Evolutionary conservation across 352 stramenopile genomes (phyloP), one percentile per base, ranked within the genome.

Genomic region (Globisporangium echinulatum): DNA sequence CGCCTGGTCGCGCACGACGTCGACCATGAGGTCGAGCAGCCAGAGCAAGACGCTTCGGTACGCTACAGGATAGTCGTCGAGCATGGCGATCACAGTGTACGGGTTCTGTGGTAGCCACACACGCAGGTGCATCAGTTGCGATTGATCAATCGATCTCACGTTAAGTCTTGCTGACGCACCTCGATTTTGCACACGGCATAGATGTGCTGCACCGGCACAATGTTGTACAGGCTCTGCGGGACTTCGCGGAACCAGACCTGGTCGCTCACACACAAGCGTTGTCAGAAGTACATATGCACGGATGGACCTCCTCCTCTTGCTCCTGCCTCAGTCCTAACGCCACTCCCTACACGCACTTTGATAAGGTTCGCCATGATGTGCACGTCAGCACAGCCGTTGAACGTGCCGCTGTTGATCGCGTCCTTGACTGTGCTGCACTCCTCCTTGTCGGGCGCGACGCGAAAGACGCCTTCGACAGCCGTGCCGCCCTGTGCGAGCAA

Each of bases 231-330:
- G 42, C 79, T 85, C 33, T 74, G 66, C 13, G 82, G 78, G 0
- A 95, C 71, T n/a, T 95, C 84, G 17, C 85, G 75, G 58, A 94
- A 94, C 72, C 79, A 95, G 33, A 86, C 74, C 79, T 89, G 54
- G 25, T 33, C 7, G 0, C 42, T 4, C 49, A 13, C 3, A 49
- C 53, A 39, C 36, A 8, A 50, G 43, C 19, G 15, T 46, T 8
- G 37, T 49, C 38, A 38, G 25, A 33, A 33, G 25, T 33, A 44
- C 40, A 44, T 44, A 44, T 33, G 25, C 25, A 3, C 25, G 2
- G 25, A 33, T 33, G 2, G 25, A 33, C 25, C 25, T 33, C 2
- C 25, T 33, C 25, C 25, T 33, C 25, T 33, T 33, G 25, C 25
- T 33, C 25, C 25, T 33, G 25, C 25, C 25, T 33, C 25, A 33